Evolutionary conservation across 73 alveolate genomes (phyloP).

Genomic region (Effrenium voratum): DNA sequence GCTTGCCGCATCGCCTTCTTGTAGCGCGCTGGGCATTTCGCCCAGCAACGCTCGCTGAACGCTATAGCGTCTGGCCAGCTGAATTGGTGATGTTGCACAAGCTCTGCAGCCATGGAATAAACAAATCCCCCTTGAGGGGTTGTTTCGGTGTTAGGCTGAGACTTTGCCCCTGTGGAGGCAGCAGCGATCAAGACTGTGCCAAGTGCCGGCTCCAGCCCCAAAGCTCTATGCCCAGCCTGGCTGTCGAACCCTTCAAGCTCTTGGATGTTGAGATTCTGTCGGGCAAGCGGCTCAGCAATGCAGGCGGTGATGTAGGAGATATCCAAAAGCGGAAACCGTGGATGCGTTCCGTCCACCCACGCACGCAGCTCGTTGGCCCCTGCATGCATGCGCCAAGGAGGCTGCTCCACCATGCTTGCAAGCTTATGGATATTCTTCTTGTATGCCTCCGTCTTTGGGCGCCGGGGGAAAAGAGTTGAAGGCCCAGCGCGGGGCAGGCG

Average conservation of each 20-base stretch:
- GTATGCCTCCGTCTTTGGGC: not conserved
- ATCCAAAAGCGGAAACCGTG: not conserved
- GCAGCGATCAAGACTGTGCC: no score
- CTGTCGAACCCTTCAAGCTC: no score
- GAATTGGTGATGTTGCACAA: not conserved
- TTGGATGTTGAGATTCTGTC: no score
- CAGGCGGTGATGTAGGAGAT: not conserved
- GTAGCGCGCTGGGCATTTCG: not conserved
- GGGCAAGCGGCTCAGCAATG: no score
- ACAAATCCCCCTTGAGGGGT: not conserved
- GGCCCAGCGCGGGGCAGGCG: not conserved
- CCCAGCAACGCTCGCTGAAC: not conserved
- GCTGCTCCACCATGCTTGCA: not conserved
- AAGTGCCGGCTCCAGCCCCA: constrained; percentile 13
- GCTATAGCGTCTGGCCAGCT: not conserved
- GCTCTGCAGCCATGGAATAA: not conserved
- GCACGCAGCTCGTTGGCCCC: not conserved
- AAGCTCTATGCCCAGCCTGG: not conserved
- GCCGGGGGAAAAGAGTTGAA: not conserved
- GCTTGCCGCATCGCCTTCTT: not conserved
- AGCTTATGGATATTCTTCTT: not conserved
- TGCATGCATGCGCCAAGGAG: not conserved
- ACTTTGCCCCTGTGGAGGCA: no score
- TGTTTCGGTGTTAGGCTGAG: not conserved
- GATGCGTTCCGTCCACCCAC: constrained; percentile 6